Evolutionary conservation across 2,329 filamentous ascomycete genomes (phyloP).

Genomic region (Arachnomyces sp.): DNA sequence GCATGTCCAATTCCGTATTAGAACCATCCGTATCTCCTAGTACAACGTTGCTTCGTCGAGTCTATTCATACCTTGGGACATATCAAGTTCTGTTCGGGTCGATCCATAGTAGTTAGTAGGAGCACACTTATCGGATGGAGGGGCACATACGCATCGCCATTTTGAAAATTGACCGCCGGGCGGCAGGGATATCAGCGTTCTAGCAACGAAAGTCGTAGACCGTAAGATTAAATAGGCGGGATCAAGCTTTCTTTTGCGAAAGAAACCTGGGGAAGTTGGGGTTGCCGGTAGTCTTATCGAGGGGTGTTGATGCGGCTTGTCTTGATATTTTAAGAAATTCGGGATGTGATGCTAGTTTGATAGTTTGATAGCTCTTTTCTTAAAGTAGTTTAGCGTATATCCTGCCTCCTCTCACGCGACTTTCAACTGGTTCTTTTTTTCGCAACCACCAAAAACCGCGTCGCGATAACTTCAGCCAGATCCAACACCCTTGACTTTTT

Average conservation of each 20-base stretch:
- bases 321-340: constrained; percentile 24
- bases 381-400: constrained; percentile 26
- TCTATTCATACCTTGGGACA: constrained; percentile 36
- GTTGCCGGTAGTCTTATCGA: constrained; percentile 20
- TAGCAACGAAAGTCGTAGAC: constrained; percentile 6
- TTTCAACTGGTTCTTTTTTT: constrained; percentile 8
- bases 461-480: no score
- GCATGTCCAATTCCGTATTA: constrained; percentile 10
- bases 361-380: constrained; percentile 24
- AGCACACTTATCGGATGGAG: constrained; percentile 22
- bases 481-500: background rate
- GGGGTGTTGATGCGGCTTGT: constrained; percentile 12
- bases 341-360: constrained; percentile 18
- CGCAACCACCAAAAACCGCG: background rate
- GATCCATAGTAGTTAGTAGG: background rate
- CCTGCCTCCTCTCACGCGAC: constrained; percentile 23
- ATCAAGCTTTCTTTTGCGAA: constrained; percentile 3
- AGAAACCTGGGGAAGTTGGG: constrained; percentile 6
- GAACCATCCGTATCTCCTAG: constrained; percentile 13
- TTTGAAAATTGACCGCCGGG: constrained; percentile 27
- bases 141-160: constrained; percentile 44
- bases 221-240: constrained; percentile 10
- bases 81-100: constrained; percentile 36
- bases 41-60: constrained; percentile 12
- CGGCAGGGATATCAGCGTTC: constrained; percentile 17